Evolutionary conservation across 2,329 filamentous ascomycete genomes (phyloP), one percentile per base, ranked within the genome.

Genomic region (Cladosporium cucumerinum): DNA sequence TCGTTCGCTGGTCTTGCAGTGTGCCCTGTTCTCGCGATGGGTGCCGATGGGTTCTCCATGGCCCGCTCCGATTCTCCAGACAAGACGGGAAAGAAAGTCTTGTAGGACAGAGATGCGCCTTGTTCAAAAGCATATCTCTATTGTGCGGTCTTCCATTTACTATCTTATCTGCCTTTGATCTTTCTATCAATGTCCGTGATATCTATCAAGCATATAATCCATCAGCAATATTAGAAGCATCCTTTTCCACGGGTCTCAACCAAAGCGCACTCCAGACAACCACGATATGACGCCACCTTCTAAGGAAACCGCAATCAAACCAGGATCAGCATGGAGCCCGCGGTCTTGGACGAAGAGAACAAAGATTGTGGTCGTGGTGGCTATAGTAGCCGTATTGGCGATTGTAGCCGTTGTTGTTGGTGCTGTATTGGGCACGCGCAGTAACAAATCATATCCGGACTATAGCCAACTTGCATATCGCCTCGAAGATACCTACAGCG

Each of bases 401-500:
- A 65, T 74, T 12, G 67, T 69, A 23, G 70, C 57, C 14, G 69
- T 74, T 26, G 67, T 74, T 32, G 63, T 74, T 43, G 72, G 69
- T 34, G 72, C 71, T 14, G 71, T 74, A 11, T 26, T 72, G 6
- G 72, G 71, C 21, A 68, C 65, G 11, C 68, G 68, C 51, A 55
- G 48, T 12, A 65, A 61, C 52, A 52, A 54, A 26, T 39, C 48
- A 10, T 75, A 75, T 57, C 73, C 73, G 5, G 64, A 73, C 61
- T 75, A 74, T 66, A 69, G 61, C 39, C 51, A 66, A 25, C 67
- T 75, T 32, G 66, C 60, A 10, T 75, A 75, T 48, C 69, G 65
- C 16, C 65, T 75, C 6, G 55, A 65, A n/a, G 72, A 75, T 28
- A 68, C 69, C 10, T 74, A 82, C 73, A 74, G 78, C 12, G 80